Conservation (phyloP, 164 flowering plant genomes). For the Vitis rotundifolia region DNA sequence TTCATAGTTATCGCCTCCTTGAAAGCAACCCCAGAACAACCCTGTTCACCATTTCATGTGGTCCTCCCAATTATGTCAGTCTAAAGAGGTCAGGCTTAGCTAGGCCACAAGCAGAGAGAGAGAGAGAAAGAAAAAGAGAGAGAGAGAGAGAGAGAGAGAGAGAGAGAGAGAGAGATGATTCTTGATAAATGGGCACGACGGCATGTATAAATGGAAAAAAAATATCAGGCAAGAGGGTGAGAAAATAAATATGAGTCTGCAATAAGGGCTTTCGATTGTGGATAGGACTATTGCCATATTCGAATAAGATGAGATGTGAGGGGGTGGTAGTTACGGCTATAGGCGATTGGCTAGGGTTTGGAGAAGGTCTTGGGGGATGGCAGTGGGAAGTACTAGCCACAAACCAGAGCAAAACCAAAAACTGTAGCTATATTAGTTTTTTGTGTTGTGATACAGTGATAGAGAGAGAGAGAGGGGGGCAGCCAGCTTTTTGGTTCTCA, state of each 20-base stretch:
- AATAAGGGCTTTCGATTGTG: constrained; percentile 12
- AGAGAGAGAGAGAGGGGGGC: constrained; percentile 14
- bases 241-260: not conserved
- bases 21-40: constrained; percentile 33
- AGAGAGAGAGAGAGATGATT: constrained; percentile 5
- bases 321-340: constrained; percentile 3
- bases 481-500: constrained; percentile 4
- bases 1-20: constrained; percentile 35
- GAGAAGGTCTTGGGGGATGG: constrained; percentile 5
- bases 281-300: constrained; percentile 25
- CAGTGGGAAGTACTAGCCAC: constrained; percentile 20
- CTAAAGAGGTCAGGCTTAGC: constrained; percentile 22
- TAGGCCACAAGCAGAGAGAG: not conserved
- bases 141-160: not conserved
- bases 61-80: constrained; percentile 28
- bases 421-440: not conserved
- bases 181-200: constrained; percentile 21
- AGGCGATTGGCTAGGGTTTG: constrained; percentile 24
- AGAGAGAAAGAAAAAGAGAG: constrained; percentile 7
- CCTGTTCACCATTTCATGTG: constrained; percentile 26
- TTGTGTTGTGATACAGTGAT: not conserved
- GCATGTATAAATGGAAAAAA: constrained; percentile 40
- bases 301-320: constrained; percentile 3
- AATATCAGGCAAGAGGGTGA: not conserved
- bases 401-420: constrained; percentile 7